A percentile compares a stretch with the other conserved stretches of the same genome.
Evolutionary conservation across 2,329 filamentous ascomycete species (phyloP).

Genomic region (Aspergillus japonicus): DNA sequence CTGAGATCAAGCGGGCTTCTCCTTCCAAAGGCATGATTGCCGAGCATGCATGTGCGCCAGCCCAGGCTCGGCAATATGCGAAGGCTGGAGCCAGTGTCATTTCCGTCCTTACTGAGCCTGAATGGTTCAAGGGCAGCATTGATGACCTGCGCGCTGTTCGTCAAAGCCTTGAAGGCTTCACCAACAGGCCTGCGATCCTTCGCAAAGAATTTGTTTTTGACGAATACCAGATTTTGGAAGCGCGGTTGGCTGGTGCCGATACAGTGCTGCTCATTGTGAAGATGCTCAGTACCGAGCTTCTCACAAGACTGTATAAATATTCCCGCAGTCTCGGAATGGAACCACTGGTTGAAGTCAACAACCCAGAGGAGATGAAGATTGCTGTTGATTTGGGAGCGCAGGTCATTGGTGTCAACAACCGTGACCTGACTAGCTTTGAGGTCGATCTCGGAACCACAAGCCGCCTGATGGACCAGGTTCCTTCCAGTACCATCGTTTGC

Average conservation of each 20-base stretch:
- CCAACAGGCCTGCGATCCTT: constrained; percentile 85
- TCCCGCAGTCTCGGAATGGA: constrained; percentile 93
- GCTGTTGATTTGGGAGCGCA: constrained; percentile 83
- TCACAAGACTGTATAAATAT: constrained; percentile 81
- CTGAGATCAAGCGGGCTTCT: constrained; percentile 94
- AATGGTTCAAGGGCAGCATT: constrained; percentile 99
- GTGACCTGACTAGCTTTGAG: constrained; percentile 93
- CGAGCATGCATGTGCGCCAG: constrained; percentile 79
- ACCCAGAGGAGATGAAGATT: constrained; percentile 83
- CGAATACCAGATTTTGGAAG: constrained; percentile 96
- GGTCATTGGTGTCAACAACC: constrained; percentile 96
- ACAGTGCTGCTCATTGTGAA: constrained; percentile 96
- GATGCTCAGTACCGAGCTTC: constrained; percentile 77
- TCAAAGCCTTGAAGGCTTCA: constrained; percentile 84
- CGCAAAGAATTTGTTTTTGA: constrained; percentile 98
- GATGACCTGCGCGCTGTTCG: constrained; percentile 87
- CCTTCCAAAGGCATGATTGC: constrained; percentile 96
- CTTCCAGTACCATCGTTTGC: constrained; percentile 81
- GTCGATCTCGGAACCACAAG: constrained; percentile 92
- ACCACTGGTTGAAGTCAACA: constrained; percentile 95
- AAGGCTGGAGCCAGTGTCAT: constrained; percentile 94
- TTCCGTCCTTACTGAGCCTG: constrained; percentile 95
- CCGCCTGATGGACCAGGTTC: constrained; percentile 81
- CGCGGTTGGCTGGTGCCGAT: constrained; percentile 86
- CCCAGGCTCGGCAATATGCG: constrained; percentile 88